Conservation (phyloP, 1,284 basidiomycete species). For the Sporisorium scitamineum region DNA sequence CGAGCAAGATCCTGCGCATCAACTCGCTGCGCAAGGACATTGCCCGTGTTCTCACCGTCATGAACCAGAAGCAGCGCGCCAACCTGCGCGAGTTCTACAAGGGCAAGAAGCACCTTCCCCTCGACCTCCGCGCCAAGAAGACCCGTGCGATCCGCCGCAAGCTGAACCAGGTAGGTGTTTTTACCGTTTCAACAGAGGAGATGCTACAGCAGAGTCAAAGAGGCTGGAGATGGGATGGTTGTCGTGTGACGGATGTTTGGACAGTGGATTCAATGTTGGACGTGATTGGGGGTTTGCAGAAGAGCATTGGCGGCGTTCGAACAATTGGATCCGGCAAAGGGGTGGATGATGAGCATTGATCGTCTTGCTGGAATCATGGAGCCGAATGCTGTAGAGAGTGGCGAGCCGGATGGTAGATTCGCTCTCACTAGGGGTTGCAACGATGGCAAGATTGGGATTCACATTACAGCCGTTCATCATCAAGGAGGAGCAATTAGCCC, state of each 20-base stretch:
- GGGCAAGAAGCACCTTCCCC: slow-evolving; percentile 94
- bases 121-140: slow-evolving; percentile 98
- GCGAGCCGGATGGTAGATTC: too few species aligned
- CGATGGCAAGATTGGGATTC: too few species aligned
- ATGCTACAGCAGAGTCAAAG: not conserved
- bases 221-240: not conserved
- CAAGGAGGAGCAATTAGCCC: too few species aligned
- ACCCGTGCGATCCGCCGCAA: slow-evolving; percentile 97
- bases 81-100: slow-evolving; percentile 99
- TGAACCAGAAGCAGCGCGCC: slow-evolving; percentile 97
- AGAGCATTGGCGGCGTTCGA: too few species aligned
- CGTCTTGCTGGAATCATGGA: too few species aligned
- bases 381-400: too few species aligned
- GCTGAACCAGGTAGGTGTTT: slow-evolving; percentile 80
- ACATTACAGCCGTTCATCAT: too few species aligned
- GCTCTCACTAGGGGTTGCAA: too few species aligned
- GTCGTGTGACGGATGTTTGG: not conserved
- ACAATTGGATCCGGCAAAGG: too few species aligned
- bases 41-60: slow-evolving; percentile 97
- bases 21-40: slow-evolving; percentile 98
- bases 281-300: too few species aligned
- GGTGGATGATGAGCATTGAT: too few species aligned
- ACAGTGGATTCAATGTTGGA: not conserved
- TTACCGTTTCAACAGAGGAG: not conserved
- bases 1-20: slow-evolving; percentile 86